A percentile compares a stretch with the other conserved stretches of the same genome.
phyloP scores from a whole-genome alignment of 495 filamentous ascomycete species.

The Amniculicola lignicola region DNA sequence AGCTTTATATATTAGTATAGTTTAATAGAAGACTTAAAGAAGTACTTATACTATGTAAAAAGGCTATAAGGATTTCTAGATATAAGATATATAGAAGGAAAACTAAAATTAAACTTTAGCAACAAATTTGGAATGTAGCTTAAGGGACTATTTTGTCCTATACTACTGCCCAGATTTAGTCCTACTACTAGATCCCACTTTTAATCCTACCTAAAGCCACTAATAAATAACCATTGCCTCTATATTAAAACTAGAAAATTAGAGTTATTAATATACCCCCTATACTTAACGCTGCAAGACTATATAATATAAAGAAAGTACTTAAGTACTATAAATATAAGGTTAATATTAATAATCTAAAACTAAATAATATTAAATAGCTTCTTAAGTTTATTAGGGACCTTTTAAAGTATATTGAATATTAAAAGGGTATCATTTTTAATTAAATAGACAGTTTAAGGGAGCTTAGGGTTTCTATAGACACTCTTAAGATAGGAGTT shows the following conservation, averaged over 20 bases:
- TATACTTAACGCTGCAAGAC: not conserved
- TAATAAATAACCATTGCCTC: conserved; percentile 7
- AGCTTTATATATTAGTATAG: no score
- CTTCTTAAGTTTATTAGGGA: conserved; percentile 6
- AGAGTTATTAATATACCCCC: conserved; percentile 6
- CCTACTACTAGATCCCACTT: conserved; percentile 5
- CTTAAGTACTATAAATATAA: conserved; percentile 12
- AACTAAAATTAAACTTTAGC: conserved; percentile 8
- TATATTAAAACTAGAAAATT: conserved; percentile 10
- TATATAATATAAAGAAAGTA: conserved; percentile 8
- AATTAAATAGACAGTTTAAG: not conserved
- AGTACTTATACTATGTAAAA: no score
- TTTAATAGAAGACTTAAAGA: no score
- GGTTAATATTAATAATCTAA: not conserved
- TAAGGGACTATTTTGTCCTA: conserved; percentile 7
- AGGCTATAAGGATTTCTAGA: not conserved
- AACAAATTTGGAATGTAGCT: conserved; percentile 10
- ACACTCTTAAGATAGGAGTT: not conserved
- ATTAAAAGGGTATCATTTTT: not conserved
- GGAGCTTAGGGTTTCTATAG: not conserved
- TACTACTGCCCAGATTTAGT: conserved; percentile 1
- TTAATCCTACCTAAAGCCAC: conserved; percentile 7
- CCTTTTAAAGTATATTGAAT: conserved; percentile 5
- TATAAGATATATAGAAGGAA: not conserved
- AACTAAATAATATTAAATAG: conserved; percentile 5